These are phyloP conservation scores for Dissophora globulifera DNA, from an alignment of 192 early-diverging fungal species.

Conservation along the genomic window DNA sequence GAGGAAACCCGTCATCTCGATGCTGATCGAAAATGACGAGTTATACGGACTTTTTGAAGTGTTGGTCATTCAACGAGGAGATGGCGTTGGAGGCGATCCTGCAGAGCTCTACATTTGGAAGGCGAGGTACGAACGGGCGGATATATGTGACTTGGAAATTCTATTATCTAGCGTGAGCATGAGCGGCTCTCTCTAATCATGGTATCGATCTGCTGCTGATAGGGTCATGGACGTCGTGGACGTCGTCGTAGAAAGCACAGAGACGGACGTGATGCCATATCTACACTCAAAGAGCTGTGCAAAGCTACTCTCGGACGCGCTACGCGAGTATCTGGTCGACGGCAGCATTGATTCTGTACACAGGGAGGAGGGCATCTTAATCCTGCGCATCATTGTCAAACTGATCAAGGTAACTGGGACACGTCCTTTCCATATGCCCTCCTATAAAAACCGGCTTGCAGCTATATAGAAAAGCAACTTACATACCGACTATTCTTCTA, in stretches of 20 bases:
- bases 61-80: constrained; percentile 34
- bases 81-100: constrained; percentile 24
- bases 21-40: constrained; percentile 37
- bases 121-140: constrained; percentile 31
- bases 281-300: constrained; percentile 47
- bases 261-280: constrained; percentile 44
- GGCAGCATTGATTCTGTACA: constrained; percentile 53
- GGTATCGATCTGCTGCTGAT: background rate
- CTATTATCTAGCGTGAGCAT: too few relatives aligned
- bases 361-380: constrained; percentile 48
- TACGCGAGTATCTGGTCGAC: constrained; percentile 47
- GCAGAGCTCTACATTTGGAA: constrained; percentile 53
- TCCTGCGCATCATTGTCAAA: constrained; percentile 50
- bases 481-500: too few relatives aligned
- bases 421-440: too few relatives aligned
- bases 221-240: constrained; percentile 41
- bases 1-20: constrained; percentile 45
- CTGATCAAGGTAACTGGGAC: constrained; percentile 58
- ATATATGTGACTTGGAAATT: too few relatives aligned
- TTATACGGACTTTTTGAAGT: constrained; percentile 37
- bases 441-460: too few relatives aligned
- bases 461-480: too few relatives aligned
- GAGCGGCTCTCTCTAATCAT: too few relatives aligned
- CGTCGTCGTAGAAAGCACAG: constrained; percentile 38
- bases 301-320: constrained; percentile 43